Percentiles rank a stretch among this genome's conserved stretches.
These are phyloP conservation scores for Zygotorulaspora mrakii DNA, from an alignment of 1,139 yeast genomes.

Conservation along the genomic window DNA sequence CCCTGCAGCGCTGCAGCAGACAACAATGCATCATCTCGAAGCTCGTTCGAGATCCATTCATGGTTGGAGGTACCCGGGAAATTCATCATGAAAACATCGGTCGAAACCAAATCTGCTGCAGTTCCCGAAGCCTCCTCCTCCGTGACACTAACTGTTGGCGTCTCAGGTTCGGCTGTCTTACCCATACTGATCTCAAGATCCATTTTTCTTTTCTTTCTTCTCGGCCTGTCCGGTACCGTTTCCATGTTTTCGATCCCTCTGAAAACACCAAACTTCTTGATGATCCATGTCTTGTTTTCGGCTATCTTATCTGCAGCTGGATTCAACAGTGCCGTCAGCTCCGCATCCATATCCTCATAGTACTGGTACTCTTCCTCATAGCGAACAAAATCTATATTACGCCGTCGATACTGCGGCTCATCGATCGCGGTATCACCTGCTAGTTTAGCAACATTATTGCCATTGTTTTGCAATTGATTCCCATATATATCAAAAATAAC, in stretches of 20 bases:
- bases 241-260: slow-evolving; percentile 32
- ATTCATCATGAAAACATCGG: slow-evolving; percentile 16
- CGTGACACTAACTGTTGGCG: no score
- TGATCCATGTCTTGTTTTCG: slow-evolving; percentile 50
- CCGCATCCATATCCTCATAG: slow-evolving; percentile 80
- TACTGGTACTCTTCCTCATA: slow-evolving; percentile 64
- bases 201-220: slow-evolving; percentile 24
- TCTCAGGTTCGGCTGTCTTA: no score
- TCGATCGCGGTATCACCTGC: slow-evolving; percentile 14
- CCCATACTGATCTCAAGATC: not conserved
- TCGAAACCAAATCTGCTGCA: not conserved
- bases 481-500: slow-evolving; percentile 45
- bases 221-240: slow-evolving; percentile 16
- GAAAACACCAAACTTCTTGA: slow-evolving; percentile 87
- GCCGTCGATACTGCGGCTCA: slow-evolving; percentile 44
- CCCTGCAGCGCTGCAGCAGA: slow-evolving; percentile 73
- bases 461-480: slow-evolving; percentile 32
- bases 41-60: slow-evolving; percentile 67
- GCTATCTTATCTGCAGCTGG: slow-evolving; percentile 45
- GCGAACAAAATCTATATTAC: slow-evolving; percentile 71
- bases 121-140: no score
- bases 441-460: slow-evolving; percentile 28
- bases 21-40: slow-evolving; percentile 65
- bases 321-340: slow-evolving; percentile 58
- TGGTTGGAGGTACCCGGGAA: slow-evolving; percentile 33